These are phyloP conservation scores for Astrothelium macrocarpum DNA, from an alignment of 495 filamentous ascomycete genomes.

Conservation along the genomic window DNA sequence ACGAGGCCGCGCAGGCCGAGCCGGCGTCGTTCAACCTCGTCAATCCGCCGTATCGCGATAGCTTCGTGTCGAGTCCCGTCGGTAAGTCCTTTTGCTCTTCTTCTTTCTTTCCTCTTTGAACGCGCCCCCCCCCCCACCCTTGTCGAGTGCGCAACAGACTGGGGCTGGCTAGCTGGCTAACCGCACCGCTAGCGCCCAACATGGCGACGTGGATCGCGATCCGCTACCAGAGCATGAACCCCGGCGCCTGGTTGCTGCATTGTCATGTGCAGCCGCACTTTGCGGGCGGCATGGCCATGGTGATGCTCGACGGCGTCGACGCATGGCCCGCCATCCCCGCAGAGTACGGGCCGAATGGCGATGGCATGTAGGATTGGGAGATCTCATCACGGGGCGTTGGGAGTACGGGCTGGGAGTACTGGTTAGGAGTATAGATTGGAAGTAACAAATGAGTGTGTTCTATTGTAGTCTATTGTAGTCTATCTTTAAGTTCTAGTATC, in stretches of 20 bases:
- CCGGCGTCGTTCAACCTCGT: conserved; percentile 47
- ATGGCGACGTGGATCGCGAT: conserved; percentile 43
- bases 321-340: conserved; percentile 36
- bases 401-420: too few species aligned
- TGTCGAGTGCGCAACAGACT: conserved; percentile 2
- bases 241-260: conserved; percentile 50
- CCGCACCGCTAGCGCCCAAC: not conserved
- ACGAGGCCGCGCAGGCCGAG: conserved; percentile 39
- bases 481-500: not conserved
- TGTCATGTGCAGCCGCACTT: conserved; percentile 54
- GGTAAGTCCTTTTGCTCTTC: conserved; percentile 12
- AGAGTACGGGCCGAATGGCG: conserved; percentile 1
- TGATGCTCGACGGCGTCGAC: conserved; percentile 49
- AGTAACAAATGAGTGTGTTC: too few species aligned
- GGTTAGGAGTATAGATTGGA: too few species aligned
- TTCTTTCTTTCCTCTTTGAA: not conserved
- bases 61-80: conserved; percentile 34
- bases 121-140: not conserved
- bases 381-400: not conserved
- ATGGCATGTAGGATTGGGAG: conserved; percentile 2
- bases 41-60: conserved; percentile 45
- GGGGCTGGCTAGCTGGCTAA: not conserved
- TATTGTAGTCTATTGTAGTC: too few species aligned
- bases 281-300: conserved; percentile 47
- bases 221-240: conserved; percentile 49